phyloP scores from a whole-genome alignment of 768 basidiomycete genomes.

The Lactarius hatsudake region DNA sequence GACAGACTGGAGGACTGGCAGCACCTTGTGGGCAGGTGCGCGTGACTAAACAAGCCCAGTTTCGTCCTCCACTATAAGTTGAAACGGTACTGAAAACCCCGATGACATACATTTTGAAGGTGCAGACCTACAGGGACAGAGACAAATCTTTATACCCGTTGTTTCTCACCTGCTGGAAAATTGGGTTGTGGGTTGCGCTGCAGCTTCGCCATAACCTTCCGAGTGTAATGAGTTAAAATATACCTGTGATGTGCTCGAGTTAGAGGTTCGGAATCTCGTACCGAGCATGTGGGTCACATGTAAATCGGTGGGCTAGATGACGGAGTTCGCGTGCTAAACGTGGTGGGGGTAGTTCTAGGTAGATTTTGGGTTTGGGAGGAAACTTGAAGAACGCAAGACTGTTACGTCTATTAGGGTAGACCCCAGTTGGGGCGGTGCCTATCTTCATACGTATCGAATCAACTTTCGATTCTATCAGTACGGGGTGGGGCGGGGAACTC shows the following conservation, averaged over 20 bases:
- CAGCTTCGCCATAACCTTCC: neutral
- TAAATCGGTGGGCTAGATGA: neutral
- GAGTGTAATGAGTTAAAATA: neutral
- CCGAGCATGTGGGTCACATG: neutral
- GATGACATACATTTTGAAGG: neutral
- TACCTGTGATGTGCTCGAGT: neutral
- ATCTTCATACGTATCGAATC: neutral
- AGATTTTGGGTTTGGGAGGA: too few relatives aligned
- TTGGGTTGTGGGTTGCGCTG: neutral
- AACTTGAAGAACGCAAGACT: too few relatives aligned
- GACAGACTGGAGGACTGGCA: neutral
- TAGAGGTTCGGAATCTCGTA: neutral
- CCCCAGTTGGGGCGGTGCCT: neutral
- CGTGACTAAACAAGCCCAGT: neutral
- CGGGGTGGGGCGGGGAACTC: neutral
- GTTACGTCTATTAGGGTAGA: too few relatives aligned
- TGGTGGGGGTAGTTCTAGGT: too few relatives aligned
- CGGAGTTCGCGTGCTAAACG: neutral
- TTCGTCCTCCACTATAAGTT: neutral
- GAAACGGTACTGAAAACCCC: neutral
- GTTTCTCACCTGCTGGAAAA: neutral
- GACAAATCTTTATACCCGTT: neutral
- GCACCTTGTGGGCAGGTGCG: neutral
- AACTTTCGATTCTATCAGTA: neutral
- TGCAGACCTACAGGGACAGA: constrained; percentile 10